Evolutionary conservation across 352 stramenopile species (phyloP).

Genomic region (Globisporangium canariense): DNA sequence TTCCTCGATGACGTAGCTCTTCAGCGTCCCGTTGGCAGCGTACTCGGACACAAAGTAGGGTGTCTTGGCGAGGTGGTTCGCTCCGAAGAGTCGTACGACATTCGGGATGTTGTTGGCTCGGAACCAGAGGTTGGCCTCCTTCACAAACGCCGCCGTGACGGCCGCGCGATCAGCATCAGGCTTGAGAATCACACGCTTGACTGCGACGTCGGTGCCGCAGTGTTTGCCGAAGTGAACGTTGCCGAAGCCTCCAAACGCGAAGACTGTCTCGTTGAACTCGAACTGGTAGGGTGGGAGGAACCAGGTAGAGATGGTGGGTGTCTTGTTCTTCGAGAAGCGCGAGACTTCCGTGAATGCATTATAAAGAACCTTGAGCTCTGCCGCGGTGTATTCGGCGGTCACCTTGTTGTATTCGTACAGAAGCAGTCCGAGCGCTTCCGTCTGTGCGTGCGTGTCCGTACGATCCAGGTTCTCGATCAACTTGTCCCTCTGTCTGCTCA

Average conservation of each 20-base stretch:
- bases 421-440: conserved; percentile 7
- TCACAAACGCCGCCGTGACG: background rate
- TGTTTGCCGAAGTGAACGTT: background rate
- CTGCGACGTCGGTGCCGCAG: background rate
- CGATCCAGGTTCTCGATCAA: background rate
- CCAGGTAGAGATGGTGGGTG: background rate
- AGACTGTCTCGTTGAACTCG: background rate
- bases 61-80: background rate
- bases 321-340: background rate
- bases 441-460: background rate
- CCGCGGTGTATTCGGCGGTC: background rate
- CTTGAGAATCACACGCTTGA: background rate
- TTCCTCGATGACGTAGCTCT: background rate
- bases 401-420: conserved; percentile 3
- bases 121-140: conserved; percentile 1
- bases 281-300: conserved; percentile 11
- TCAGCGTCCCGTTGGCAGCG: background rate
- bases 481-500: background rate
- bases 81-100: conserved; percentile 3
- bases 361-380: conserved; percentile 6
- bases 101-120: background rate
- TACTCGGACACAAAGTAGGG: conserved; percentile 9
- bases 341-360: background rate
- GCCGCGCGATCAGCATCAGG: background rate
- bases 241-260: background rate